Evolutionary conservation across 2,329 filamentous ascomycete genomes (phyloP).

Genomic region (Fusarium miscanthi): DNA sequence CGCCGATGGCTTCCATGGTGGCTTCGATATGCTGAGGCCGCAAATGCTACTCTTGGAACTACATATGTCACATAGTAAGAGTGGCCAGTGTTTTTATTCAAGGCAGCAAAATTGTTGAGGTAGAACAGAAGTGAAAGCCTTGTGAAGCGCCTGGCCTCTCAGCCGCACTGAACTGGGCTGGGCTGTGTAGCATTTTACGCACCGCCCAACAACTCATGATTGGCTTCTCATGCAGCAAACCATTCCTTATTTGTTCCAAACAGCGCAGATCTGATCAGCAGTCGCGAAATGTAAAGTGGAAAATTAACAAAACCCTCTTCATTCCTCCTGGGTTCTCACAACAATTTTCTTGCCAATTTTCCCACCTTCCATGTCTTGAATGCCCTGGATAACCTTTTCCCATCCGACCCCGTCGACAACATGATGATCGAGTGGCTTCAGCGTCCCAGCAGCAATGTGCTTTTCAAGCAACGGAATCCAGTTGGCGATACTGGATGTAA

Average conservation of each 20-base stretch:
- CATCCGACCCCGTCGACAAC: slow-evolving; percentile 40
- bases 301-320: not conserved
- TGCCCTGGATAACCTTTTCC: slow-evolving; percentile 40
- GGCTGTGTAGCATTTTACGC: not conserved
- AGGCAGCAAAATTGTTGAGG: not conserved
- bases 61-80: not conserved
- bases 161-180: slow-evolving; percentile 1
- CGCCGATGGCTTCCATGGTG: slow-evolving; percentile 14
- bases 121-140: not conserved
- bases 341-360: slow-evolving; percentile 45
- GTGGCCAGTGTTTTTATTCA: no score
- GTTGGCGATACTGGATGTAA: slow-evolving; percentile 24
- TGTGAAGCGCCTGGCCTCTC: not conserved
- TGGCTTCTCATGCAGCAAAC: not conserved
- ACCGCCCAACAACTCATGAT: not conserved
- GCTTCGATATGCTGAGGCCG: not conserved
- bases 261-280: not conserved
- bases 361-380: slow-evolving; percentile 35
- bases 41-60: no score
- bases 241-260: not conserved
- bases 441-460: slow-evolving; percentile 36
- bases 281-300: not conserved
- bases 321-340: slow-evolving; percentile 30
- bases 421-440: slow-evolving; percentile 42
- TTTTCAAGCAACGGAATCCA: slow-evolving; percentile 40